Percentiles rank a stretch among this genome's conserved stretches.
Evolutionary conservation across 495 filamentous ascomycete species (phyloP).

Genomic region (Amphirosellinia nigrospora): DNA sequence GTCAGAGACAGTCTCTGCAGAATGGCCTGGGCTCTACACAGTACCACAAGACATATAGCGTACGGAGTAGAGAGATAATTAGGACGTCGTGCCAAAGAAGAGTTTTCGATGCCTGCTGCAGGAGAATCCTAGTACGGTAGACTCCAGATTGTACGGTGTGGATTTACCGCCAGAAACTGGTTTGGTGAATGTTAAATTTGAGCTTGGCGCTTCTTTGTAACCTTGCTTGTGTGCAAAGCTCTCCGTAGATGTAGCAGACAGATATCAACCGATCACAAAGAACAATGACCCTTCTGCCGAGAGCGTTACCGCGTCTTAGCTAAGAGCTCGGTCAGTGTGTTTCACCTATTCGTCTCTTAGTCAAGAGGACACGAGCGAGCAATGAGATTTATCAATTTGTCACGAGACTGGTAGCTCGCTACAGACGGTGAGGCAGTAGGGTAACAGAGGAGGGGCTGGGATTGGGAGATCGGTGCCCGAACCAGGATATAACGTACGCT

Average conservation of each 20-base stretch:
- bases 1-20: not conserved
- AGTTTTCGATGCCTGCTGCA: not conserved
- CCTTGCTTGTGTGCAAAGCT: not conserved
- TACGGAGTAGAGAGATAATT: not conserved
- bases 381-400: conserved; percentile 2
- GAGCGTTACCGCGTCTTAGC: not conserved
- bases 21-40: not conserved
- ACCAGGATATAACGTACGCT: not conserved
- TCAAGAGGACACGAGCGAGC: not conserved
- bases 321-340: not conserved
- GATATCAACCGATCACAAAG: not conserved
- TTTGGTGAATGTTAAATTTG: not conserved
- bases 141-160: not conserved
- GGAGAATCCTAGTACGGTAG: not conserved
- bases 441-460: conserved; percentile 14
- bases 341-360: not conserved
- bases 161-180: not conserved
- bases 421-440: conserved; percentile 3
- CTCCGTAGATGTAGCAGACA: not conserved
- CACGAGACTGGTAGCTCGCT: conserved; percentile 6
- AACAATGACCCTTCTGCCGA: not conserved
- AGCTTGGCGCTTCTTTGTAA: conserved; percentile 7
- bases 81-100: not conserved
- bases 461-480: conserved; percentile 8
- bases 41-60: not conserved